These are phyloP conservation scores for Ormosia emarginata DNA, from an alignment of 306 rosid genomes.

Conservation along the genomic window DNA sequence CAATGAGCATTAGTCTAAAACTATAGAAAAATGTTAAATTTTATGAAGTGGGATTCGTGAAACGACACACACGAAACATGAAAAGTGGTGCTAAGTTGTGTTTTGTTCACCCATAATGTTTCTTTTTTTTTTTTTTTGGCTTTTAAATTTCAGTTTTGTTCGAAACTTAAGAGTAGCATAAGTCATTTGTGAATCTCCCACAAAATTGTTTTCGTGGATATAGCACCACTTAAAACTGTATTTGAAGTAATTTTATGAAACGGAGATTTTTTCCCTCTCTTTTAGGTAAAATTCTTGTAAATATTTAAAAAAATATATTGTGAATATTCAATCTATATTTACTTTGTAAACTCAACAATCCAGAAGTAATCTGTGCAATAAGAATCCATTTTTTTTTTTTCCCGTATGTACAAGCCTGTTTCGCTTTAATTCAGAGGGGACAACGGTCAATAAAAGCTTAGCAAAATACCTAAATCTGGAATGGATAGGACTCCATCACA, in stretches of 20 bases:
- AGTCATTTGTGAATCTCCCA: too few species aligned
- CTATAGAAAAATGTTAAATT: too few species aligned
- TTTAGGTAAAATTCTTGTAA: not conserved
- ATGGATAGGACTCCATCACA: conserved; percentile 8
- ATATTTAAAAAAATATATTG: not conserved
- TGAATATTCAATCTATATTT: not conserved
- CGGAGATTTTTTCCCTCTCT: not conserved
- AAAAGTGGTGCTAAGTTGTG: too few species aligned
- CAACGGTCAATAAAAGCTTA: not conserved
- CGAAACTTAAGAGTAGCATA: too few species aligned
- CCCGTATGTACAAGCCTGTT: not conserved
- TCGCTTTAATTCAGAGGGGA: not conserved
- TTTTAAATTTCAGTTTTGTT: too few species aligned
- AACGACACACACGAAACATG: too few species aligned
- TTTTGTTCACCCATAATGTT: too few species aligned
- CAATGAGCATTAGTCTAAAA: too few species aligned
- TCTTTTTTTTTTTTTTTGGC: too few species aligned
- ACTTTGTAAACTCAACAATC: not conserved
- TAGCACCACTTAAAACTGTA: too few species aligned
- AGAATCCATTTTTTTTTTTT: not conserved
- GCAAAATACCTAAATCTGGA: not conserved
- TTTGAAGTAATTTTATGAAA: not conserved
- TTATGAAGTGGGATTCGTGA: too few species aligned
- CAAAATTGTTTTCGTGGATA: too few species aligned
- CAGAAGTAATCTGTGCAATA: not conserved